Percentiles rank a stretch among this genome's conserved stretches.
phyloP scores from a whole-genome alignment of 1,139 yeast species.

The Suhomyces atakaporum region DNA sequence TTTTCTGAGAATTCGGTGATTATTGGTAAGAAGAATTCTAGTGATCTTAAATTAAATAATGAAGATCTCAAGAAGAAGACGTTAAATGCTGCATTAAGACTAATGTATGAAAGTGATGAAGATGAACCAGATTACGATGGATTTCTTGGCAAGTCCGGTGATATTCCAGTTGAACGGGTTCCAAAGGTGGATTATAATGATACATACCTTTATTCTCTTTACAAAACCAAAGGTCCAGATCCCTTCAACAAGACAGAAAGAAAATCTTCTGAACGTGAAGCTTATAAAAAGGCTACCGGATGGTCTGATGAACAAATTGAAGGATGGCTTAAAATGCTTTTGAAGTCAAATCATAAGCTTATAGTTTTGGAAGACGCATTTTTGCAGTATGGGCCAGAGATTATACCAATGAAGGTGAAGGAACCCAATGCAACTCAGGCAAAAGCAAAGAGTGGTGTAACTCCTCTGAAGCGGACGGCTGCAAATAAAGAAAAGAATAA shows the following conservation, averaged over 20 bases:
- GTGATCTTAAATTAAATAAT: conserved; percentile 16
- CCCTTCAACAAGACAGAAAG: conserved; percentile 54
- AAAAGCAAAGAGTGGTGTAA: neutral
- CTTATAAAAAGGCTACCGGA: conserved; percentile 50
- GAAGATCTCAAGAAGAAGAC: conserved; percentile 55
- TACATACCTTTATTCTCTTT: conserved; percentile 56
- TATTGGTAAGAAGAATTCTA: conserved; percentile 25
- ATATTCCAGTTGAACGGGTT: conserved; percentile 6
- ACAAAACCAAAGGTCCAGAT: conserved; percentile 50
- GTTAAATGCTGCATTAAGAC: conserved; percentile 60
- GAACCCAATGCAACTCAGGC: conserved; percentile 1
- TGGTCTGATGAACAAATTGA: conserved; percentile 93
- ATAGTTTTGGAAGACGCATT: conserved; percentile 63
- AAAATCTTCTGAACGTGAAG: conserved; percentile 52
- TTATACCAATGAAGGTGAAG: neutral
- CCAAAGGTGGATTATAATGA: conserved; percentile 38
- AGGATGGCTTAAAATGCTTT: conserved; percentile 85
- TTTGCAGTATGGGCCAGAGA: conserved; percentile 18
- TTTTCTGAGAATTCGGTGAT: conserved; percentile 19
- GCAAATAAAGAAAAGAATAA: conserved; percentile 58
- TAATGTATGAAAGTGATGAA: conserved; percentile 73
- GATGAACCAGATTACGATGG: conserved; percentile 80
- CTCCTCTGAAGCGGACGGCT: conserved; percentile 19
- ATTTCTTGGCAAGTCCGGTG: conserved; percentile 21
- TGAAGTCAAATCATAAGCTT: conserved; percentile 62